Base-by-base conservation (phyloP, 2,329 filamentous ascomycete genomes). In the Lecanoromycetidae sp. region DNA sequence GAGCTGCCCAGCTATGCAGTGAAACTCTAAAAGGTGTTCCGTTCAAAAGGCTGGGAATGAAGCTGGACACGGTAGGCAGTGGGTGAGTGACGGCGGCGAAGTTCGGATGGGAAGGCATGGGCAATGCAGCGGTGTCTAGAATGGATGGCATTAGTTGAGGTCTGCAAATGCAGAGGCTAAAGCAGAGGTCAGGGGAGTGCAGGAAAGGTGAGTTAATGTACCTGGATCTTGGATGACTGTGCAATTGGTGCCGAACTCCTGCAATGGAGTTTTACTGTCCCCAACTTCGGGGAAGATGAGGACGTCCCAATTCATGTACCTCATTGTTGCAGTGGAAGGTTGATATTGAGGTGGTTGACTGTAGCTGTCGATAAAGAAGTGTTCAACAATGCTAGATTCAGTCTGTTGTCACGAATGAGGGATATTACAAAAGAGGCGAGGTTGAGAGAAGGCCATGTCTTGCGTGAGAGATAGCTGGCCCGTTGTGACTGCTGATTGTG, bases 231-330 rank as follows among this genome's bases (percentile, higher is more conserved):
- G 66, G 29, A 80, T 74, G 26, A 82, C 77, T 60, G 83, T 82
- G 61, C 84, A 93, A 51, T 77, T 72, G 6, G 84, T 85, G 59
- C 79, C 81, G 71, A 91, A 94, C 64, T 93, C 87, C 62, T 85
- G 84, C 46, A 88, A 64, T 1, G 87, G 87, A 10, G 82, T 66
- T 56, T 78, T 80, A 56, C 72, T 79, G 51, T 75, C 72, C 17
- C 45, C 49, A 30, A 27, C 52, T 63, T 69, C 67, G 0, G 84
- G 81, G 61, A 93, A 93, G 52, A 93, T 70, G 35, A 93, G 76
- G 46, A 91, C 75, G 58, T 94, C 87, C 87, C 86, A 93, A 58
- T 86, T 79, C 56, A 86, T 76, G 71, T 83, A 93, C 50, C 86
- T 80, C 87, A 94, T 93, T 52, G 57, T 71, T 63, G 30, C 15